Evolutionary conservation across 768 basidiomycete genomes (phyloP), one percentile per base, ranked within the genome.

Genomic region (Russula abietina): DNA sequence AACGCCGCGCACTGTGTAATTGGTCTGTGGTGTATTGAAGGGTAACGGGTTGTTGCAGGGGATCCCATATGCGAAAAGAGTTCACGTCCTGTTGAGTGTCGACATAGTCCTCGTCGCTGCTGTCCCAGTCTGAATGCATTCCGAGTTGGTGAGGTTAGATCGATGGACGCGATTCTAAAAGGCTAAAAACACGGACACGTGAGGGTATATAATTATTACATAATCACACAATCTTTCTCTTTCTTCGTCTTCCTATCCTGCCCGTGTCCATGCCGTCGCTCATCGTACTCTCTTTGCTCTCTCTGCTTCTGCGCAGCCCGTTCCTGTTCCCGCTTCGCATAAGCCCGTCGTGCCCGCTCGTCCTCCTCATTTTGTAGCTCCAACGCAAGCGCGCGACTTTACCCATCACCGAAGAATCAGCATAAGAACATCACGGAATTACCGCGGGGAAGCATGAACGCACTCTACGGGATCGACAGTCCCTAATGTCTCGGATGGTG

Each of bases 321-420:
- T 28, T 24, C n/a, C 36, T 74, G 71, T 43, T 71, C 64, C 32
- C 72, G 57, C 4, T 75, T 75, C 0, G 80, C 82, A 7, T 75
- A 65, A 11, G 64, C 58, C 8, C 71, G 70, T 10, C 71, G 73
- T 12, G 74, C 73, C 11, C 59, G 73, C 3, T 78, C 79, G 49
- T 95, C 86, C 73, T 95, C 93, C 66, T 93, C 89, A 0, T 81
- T 82, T 70, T 95, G 93, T 2, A 97, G 74, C 64, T 87, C 87
- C 52, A 78, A 79, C 4, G 93, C 93, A 0, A 95, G 78, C 8
- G 81, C 83, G 38, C 77, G 79, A 69, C 88, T 92, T 33, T n/a
- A 68, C 19, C 52, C 10, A 52, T 24, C 12, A 52, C 30, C 1
- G 30, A 28, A 7, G 50, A 33, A 55, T 46, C n/a, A 61, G 24